phyloP scores from a whole-genome alignment of 139 green algal species.

The Trebouxia sp. region DNA sequence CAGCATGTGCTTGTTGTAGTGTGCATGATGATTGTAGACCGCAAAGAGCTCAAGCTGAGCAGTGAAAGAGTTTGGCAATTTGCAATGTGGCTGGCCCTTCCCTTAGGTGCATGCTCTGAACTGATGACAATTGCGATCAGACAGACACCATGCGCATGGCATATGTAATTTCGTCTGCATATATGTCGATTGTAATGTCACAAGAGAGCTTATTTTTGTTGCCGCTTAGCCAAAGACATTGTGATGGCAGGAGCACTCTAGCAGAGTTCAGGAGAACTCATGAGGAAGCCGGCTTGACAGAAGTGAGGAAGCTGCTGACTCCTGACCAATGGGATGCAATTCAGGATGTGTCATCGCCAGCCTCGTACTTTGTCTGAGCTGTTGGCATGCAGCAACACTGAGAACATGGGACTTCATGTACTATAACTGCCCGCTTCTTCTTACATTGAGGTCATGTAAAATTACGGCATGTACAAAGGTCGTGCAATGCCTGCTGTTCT shows the following conservation, averaged over 20 bases:
- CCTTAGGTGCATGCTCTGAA: neutral
- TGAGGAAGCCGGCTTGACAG: slow-evolving; percentile 57
- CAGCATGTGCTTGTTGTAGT: no score
- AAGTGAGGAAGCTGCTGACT: slow-evolving; percentile 53
- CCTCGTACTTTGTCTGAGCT: slow-evolving; percentile 75
- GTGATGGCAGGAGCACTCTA: slow-evolving; percentile 48
- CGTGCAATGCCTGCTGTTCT: no score
- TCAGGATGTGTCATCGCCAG: slow-evolving; percentile 65
- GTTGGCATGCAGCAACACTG: no score
- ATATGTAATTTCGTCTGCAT: neutral
- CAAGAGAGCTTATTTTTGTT: neutral
- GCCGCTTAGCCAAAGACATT: neutral
- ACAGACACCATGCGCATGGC: no score
- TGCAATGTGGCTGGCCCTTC: neutral
- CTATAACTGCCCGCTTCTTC: no score
- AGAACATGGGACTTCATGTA: no score
- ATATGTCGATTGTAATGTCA: neutral
- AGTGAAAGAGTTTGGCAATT: no score
- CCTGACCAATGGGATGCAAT: slow-evolving; percentile 79
- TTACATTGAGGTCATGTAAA: no score
- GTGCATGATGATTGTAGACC: no score
- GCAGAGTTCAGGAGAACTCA: slow-evolving; percentile 71
- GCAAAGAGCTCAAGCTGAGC: no score
- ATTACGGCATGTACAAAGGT: no score
- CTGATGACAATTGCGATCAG: no score